A percentile compares a stretch with the other conserved stretches of the same genome.
Conservation (phyloP, 2,329 filamentous ascomycete genomes). For the Stagonosporopsis vannaccii region DNA sequence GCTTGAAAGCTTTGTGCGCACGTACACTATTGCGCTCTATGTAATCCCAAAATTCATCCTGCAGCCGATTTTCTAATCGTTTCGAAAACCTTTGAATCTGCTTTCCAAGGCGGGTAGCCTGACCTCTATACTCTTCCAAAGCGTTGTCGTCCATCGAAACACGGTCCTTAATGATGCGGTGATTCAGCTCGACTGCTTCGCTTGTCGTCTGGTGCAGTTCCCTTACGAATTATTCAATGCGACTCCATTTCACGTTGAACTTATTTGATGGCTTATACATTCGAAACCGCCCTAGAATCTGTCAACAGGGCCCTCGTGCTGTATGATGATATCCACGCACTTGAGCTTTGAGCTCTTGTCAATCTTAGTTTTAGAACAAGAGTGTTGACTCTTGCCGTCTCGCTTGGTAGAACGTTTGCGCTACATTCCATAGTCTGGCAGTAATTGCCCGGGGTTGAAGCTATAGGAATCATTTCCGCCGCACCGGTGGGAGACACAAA, state of each 20-base stretch:
- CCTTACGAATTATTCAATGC: not conserved
- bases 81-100: not conserved
- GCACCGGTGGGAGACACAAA: no score
- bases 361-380: not conserved
- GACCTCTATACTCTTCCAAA: not conserved
- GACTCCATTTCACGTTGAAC: not conserved
- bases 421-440: not conserved
- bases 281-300: not conserved
- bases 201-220: not conserved
- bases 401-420: not conserved
- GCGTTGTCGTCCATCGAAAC: not conserved
- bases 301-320: not conserved
- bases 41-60: not conserved
- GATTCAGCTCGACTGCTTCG: not conserved
- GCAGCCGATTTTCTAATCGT: not conserved
- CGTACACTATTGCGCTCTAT: not conserved
- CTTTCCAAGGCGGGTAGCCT: not conserved
- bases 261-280: not conserved
- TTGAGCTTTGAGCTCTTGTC: not conserved
- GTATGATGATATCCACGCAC: not conserved
- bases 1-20: not conserved
- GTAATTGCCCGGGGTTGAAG: no score
- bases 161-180: not conserved
- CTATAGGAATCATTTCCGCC: no score
- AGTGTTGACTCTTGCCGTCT: not conserved